A percentile compares a stretch with the other conserved stretches of the same genome.
phyloP scores from a whole-genome alignment of 169 alveolate genomes.

The Cryptosporidium ubiquitum region DNA sequence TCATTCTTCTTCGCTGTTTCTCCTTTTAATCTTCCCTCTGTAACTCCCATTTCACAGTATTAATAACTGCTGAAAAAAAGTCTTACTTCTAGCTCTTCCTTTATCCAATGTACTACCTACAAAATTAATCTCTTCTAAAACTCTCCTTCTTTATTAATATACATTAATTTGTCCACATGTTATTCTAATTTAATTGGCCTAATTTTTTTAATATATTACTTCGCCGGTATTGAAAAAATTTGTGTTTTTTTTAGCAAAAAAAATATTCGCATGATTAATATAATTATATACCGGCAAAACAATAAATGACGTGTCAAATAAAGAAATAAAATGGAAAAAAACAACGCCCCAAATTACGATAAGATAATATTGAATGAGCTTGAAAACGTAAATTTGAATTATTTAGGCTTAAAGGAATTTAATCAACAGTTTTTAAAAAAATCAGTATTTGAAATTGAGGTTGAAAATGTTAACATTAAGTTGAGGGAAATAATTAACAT shows the following conservation, averaged over 20 bases:
- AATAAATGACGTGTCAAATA: slow-evolving; percentile 9
- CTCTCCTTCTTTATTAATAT: not conserved
- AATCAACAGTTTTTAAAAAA: not conserved
- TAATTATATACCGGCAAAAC: slow-evolving; percentile 6
- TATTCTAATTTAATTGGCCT: not conserved
- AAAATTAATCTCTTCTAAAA: not conserved
- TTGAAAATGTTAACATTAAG: not conserved
- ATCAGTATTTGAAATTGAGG: not conserved
- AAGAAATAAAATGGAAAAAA: not conserved
- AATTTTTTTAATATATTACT: not conserved
- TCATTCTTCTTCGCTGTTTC: not conserved
- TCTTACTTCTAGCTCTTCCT: not conserved
- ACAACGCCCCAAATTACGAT: not conserved
- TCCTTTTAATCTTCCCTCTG: not conserved
- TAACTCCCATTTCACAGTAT: not conserved
- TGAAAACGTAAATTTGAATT: not conserved
- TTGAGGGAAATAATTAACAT: not conserved
- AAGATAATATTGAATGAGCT: not conserved
- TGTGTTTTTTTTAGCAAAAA: not conserved
- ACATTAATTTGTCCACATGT: not conserved
- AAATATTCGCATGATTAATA: slow-evolving; percentile 3
- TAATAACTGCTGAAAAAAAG: not conserved
- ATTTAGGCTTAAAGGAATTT: not conserved
- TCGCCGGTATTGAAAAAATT: not conserved
- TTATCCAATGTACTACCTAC: not conserved